phyloP scores from a whole-genome alignment of 805 yeast species.

The Candida golubevii region DNA sequence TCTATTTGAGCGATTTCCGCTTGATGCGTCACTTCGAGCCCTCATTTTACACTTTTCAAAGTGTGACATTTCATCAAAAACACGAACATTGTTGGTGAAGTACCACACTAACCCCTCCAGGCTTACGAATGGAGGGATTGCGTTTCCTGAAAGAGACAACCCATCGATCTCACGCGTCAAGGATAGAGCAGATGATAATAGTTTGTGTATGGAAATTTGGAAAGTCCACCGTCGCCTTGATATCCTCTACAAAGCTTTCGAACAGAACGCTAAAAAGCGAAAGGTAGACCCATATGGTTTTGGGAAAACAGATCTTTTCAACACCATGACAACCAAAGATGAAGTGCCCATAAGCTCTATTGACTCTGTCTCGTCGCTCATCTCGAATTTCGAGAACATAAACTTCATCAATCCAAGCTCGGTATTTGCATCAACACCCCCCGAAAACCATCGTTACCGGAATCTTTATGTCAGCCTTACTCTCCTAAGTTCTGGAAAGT shows the following conservation, averaged over 20 bases:
- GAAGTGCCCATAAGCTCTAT: constrained; percentile 11
- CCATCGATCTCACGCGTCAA: not conserved
- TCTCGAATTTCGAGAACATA: constrained; percentile 17
- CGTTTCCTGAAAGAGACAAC: constrained; percentile 1
- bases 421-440: constrained; percentile 2
- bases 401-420: constrained; percentile 16
- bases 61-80: not conserved
- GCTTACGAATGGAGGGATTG: not conserved
- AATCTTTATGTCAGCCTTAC: constrained; percentile 8
- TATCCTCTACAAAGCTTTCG: constrained; percentile 1
- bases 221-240: not conserved
- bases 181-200: not conserved
- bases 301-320: not conserved
- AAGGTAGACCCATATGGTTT: not conserved
- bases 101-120: not conserved
- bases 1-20: constrained; percentile 11
- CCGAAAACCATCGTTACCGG: constrained; percentile 2
- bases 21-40: constrained; percentile 11
- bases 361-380: constrained; percentile 18
- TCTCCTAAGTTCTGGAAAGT: constrained; percentile 2
- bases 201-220: not conserved
- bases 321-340: not conserved
- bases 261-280: constrained; percentile 2
- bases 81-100: not conserved
- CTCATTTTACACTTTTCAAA: constrained; percentile 6